phyloP scores from a whole-genome alignment of 345 rosid genomes.

The Salix viminalis region DNA sequence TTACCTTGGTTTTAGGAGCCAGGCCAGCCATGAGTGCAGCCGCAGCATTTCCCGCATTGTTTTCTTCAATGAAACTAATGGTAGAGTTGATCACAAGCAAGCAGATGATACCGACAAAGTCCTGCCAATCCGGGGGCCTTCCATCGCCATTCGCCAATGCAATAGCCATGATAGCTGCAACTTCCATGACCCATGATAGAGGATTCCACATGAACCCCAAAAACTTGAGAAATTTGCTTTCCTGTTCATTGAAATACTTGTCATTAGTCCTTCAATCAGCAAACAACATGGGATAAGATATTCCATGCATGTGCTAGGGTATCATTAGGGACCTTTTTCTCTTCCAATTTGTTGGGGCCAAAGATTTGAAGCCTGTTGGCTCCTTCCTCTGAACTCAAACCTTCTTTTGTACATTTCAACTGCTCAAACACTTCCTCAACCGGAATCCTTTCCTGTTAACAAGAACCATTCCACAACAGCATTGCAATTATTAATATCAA shows the following conservation, averaged over 20 bases:
- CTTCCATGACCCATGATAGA: constrained; percentile 32
- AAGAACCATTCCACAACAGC: neutral
- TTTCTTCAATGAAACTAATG: constrained; percentile 33
- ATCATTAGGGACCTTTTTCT: constrained; percentile 47
- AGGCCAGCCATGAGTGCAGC: constrained; percentile 32
- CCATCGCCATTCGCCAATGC: constrained; percentile 26
- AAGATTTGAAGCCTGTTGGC: constrained; percentile 67
- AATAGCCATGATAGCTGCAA: constrained; percentile 32
- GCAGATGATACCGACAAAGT: constrained; percentile 23
- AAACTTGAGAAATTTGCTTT: constrained; percentile 29
- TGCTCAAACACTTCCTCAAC: constrained; percentile 86
- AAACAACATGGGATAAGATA: neutral
- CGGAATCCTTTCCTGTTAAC: constrained; percentile 66
- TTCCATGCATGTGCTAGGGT: neutral
- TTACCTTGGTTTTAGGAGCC: constrained; percentile 30
- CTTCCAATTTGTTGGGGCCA: constrained; percentile 90
- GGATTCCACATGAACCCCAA: constrained; percentile 35
- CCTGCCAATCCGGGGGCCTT: constrained; percentile 30
- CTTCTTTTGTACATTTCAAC: constrained; percentile 71
- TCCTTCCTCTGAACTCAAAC: constrained; percentile 60
- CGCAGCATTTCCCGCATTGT: constrained; percentile 32
- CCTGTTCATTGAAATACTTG: constrained; percentile 7
- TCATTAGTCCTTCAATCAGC: neutral
- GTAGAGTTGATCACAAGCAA: constrained; percentile 31
- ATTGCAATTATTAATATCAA: neutral